Evolutionary conservation across 2,329 filamentous ascomycete genomes (phyloP).

Genomic region (Penicillium sp.): DNA sequence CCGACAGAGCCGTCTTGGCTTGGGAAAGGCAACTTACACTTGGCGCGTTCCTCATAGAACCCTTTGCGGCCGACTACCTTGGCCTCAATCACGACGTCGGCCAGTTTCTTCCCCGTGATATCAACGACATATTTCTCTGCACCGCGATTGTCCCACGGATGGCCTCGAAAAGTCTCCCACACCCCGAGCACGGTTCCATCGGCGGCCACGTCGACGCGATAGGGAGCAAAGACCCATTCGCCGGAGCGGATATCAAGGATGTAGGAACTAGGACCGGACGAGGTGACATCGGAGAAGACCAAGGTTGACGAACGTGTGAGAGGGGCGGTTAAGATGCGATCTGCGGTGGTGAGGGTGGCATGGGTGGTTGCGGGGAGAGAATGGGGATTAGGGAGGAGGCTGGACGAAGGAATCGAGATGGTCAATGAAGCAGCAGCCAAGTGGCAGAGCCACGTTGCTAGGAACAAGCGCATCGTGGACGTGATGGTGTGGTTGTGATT

Average conservation of each 20-base stretch:
- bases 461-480: slow-evolving; percentile 14
- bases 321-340: slow-evolving; percentile 58
- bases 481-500: background rate
- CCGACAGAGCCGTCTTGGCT: background rate
- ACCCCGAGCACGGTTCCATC: slow-evolving; percentile 53
- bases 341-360: slow-evolving; percentile 46
- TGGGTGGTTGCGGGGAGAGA: slow-evolving; percentile 46
- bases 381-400: slow-evolving; percentile 43
- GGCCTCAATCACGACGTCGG: slow-evolving; percentile 55
- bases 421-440: slow-evolving; percentile 28
- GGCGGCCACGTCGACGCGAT: slow-evolving; percentile 64
- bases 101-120: slow-evolving; percentile 26
- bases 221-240: slow-evolving; percentile 69
- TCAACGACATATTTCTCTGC: slow-evolving; percentile 42
- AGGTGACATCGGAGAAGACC: slow-evolving; percentile 65
- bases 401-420: slow-evolving; percentile 41
- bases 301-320: slow-evolving; percentile 67
- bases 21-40: slow-evolving; percentile 57
- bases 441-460: slow-evolving; percentile 19
- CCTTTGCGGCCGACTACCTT: slow-evolving; percentile 60
- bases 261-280: slow-evolving; percentile 53
- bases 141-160: slow-evolving; percentile 85
- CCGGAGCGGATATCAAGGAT: slow-evolving; percentile 71
- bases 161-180: slow-evolving; percentile 83
- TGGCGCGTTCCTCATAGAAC: slow-evolving; percentile 70